phyloP scores from a whole-genome alignment of 768 basidiomycete genomes.

The Lentinula sp. region DNA sequence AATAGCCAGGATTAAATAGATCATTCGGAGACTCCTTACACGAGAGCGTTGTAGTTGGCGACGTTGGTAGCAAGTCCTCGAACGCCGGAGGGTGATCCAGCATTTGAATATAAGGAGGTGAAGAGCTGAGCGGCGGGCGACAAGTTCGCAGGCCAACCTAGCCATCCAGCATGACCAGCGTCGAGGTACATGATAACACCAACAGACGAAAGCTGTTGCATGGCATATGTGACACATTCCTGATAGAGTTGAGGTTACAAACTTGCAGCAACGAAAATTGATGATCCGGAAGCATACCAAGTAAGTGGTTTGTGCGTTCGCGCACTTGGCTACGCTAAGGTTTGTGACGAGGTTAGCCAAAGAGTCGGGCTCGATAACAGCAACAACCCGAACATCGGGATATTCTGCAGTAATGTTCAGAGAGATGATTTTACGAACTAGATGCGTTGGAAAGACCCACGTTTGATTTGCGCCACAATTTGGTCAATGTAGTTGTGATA shows the following conservation, averaged over 20 bases:
- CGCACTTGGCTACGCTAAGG: conserved; percentile 51
- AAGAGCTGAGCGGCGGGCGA: conserved; percentile 53
- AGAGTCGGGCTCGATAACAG: conserved; percentile 63
- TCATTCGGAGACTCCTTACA: not conserved
- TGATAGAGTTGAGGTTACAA: conserved; percentile 7
- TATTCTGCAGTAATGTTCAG: conserved; percentile 25
- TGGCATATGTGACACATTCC: conserved; percentile 48
- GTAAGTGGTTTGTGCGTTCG: conserved; percentile 47
- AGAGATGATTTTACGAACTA: not conserved
- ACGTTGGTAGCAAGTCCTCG: conserved; percentile 59
- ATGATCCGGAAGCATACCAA: conserved; percentile 21
- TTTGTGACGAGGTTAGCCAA: conserved; percentile 67
- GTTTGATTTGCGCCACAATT: conserved; percentile 49
- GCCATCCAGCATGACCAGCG: conserved; percentile 61
- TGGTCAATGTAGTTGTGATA: conserved; percentile 58
- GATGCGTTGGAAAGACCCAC: conserved; percentile 21
- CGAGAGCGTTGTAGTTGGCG: conserved; percentile 39
- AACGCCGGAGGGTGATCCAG: conserved; percentile 50
- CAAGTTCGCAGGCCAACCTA: conserved; percentile 64
- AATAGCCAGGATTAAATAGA: not conserved
- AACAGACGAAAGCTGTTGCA: conserved; percentile 46
- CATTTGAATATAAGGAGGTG: conserved; percentile 38
- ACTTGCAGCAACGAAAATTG: not conserved
- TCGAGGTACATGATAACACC: conserved; percentile 60
- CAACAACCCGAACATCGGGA: conserved; percentile 57